These are phyloP conservation scores for Chalaropsis ovoidea DNA, from an alignment of 2,329 filamentous ascomycete species.

Conservation along the genomic window DNA sequence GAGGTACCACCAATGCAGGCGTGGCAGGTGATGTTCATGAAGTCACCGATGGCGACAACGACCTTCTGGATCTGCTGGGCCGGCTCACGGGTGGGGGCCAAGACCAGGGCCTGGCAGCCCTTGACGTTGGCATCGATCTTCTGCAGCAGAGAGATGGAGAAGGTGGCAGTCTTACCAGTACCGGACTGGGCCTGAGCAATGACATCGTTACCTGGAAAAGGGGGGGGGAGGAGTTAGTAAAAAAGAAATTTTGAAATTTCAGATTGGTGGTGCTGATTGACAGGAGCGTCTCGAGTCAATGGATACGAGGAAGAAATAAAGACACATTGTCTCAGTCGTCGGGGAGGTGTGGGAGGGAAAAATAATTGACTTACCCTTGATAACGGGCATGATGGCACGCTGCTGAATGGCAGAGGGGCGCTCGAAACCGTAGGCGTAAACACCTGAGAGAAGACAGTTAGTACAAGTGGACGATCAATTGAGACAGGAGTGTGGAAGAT, in stretches of 20 bases:
- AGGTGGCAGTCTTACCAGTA: slow-evolving; percentile 99
- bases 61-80: slow-evolving; percentile 99
- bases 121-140: slow-evolving; percentile 94
- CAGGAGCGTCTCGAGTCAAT: background rate
- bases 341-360: background rate
- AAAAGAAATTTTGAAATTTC: slow-evolving; percentile 10
- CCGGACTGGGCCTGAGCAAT: slow-evolving; percentile 99
- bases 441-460: slow-evolving; percentile 44
- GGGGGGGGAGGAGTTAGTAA: background rate
- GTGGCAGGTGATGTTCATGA: slow-evolving; percentile 99
- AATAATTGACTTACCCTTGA: slow-evolving; percentile 66
- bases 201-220: slow-evolving; percentile 72
- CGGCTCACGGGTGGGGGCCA: slow-evolving; percentile 95
- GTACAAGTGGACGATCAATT: background rate
- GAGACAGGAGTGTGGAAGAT: background rate
- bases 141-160: slow-evolving; percentile 98
- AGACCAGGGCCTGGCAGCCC: slow-evolving; percentile 95
- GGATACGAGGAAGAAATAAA: background rate
- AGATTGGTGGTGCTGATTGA: background rate
- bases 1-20: slow-evolving; percentile 98
- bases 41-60: slow-evolving; percentile 95
- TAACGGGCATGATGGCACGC: slow-evolving; percentile 99
- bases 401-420: slow-evolving; percentile 99
- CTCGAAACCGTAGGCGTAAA: slow-evolving; percentile 99
- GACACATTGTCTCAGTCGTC: background rate